phyloP scores from a whole-genome alignment of 192 early-diverging fungal species.

The Coemansia pectinata region DNA sequence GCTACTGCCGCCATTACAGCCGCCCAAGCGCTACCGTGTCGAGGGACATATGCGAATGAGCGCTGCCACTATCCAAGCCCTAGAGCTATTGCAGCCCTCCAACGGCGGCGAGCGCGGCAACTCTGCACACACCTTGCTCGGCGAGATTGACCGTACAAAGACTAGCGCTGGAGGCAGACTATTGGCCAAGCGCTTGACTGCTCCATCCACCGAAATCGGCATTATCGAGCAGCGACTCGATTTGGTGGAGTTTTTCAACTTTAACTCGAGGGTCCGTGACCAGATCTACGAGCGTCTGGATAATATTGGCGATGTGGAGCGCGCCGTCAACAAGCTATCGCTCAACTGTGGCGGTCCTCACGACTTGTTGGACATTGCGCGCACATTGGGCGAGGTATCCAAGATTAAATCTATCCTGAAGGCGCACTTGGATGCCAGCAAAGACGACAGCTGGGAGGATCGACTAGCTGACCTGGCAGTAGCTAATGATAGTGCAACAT shows the following conservation, averaged over 20 bases:
- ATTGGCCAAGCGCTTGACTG: constrained; percentile 66
- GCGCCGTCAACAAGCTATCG: constrained; percentile 70
- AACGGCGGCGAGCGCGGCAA: constrained; percentile 45
- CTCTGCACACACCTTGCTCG: constrained; percentile 63
- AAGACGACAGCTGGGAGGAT: background rate
- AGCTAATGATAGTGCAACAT: background rate
- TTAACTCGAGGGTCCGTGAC: constrained; percentile 53
- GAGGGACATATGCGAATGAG: constrained; percentile 75
- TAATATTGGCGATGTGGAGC: constrained; percentile 65
- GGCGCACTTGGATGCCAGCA: constrained; percentile 12
- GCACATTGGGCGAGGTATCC: constrained; percentile 59
- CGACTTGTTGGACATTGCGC: constrained; percentile 63
- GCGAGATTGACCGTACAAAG: constrained; percentile 73
- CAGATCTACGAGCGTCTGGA: constrained; percentile 58
- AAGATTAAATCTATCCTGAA: constrained; percentile 45
- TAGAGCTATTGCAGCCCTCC: constrained; percentile 72
- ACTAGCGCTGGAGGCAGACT: constrained; percentile 79
- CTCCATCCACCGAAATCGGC: constrained; percentile 64
- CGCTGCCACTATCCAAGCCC: constrained; percentile 70
- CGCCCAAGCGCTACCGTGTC: constrained; percentile 59
- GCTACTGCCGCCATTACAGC: constrained; percentile 61
- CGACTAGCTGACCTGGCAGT: background rate
- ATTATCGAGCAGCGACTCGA: constrained; percentile 73
- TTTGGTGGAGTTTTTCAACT: constrained; percentile 71
- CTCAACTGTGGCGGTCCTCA: constrained; percentile 63